Evolutionary conservation across 495 filamentous ascomycete genomes (phyloP).

Genomic region (Neurospora tetrasperma): DNA sequence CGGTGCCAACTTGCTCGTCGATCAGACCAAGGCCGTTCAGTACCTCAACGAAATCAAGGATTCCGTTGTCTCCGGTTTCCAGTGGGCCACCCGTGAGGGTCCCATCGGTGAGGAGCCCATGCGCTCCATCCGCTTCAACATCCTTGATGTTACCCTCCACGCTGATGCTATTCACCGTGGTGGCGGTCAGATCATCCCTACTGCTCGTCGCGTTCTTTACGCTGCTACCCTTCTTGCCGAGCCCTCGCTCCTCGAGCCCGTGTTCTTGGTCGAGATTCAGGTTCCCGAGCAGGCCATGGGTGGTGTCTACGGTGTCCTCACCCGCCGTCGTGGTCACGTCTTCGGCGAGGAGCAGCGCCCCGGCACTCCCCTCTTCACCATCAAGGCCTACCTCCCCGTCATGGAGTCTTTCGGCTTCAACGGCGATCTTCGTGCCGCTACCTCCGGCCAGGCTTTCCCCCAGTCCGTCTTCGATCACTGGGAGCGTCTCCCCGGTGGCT

Average conservation of each 20-base stretch:
- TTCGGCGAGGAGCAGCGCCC: constrained; percentile 97
- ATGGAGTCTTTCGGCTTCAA: constrained; percentile 99
- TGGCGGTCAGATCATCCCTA: constrained; percentile 98
- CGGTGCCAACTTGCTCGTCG: constrained; percentile 96
- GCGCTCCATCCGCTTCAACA: constrained; percentile 94
- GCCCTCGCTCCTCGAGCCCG: constrained; percentile 84
- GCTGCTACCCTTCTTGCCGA: constrained; percentile 85
- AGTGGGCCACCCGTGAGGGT: constrained; percentile 98
- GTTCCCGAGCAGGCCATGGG: constrained; percentile 98
- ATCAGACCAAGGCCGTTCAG: constrained; percentile 99
- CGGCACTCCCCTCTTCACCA: constrained; percentile 97
- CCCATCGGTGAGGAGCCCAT: constrained; percentile 97
- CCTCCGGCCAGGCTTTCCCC: constrained; percentile 97
- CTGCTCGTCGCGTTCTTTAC: constrained; percentile 93
- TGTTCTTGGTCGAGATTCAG: constrained; percentile 99
- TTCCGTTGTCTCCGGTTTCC: constrained; percentile 98
- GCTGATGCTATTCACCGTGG: constrained; percentile 99
- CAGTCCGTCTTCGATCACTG: constrained; percentile 98
- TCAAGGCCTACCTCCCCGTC: constrained; percentile 99
- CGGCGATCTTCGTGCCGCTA: constrained; percentile 85
- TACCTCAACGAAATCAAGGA: constrained; percentile 99
- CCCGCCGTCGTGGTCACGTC: constrained; percentile 96
- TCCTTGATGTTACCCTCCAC: constrained; percentile 98
- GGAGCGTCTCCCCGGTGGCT: constrained; percentile 89
- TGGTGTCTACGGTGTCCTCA: constrained; percentile 99